Percentiles rank a stretch among this genome's conserved stretches.
Conservation (phyloP, 768 basidiomycete species). For the Zangia roseola region DNA sequence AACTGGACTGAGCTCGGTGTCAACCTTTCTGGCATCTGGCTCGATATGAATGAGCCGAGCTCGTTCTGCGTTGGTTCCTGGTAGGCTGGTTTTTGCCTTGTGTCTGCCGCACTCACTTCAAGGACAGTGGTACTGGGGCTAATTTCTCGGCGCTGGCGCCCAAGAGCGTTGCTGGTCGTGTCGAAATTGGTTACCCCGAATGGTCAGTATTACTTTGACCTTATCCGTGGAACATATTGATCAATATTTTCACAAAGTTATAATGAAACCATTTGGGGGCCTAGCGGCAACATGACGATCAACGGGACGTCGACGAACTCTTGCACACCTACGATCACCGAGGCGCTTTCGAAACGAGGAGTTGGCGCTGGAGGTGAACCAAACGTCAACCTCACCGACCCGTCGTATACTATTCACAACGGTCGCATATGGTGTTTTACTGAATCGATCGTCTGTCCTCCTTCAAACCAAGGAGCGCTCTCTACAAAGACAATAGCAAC, state of each 20-base stretch:
- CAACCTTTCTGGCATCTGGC: conserved; percentile 61
- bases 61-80: conserved; percentile 64
- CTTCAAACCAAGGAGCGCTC: conserved; percentile 50
- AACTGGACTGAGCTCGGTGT: conserved; percentile 54
- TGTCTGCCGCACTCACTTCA: not conserved
- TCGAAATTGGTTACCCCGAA: conserved; percentile 62
- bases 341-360: conserved; percentile 39
- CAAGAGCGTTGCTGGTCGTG: conserved; percentile 49
- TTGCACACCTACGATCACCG: conserved; percentile 19
- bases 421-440: conserved; percentile 40
- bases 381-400: conserved; percentile 51
- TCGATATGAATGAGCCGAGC: conserved; percentile 67
- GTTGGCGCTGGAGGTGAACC: conserved; percentile 49
- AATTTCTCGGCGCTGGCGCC: conserved; percentile 58
- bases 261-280: conserved; percentile 57
- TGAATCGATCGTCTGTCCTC: too few relatives aligned
- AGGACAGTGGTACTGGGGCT: conserved; percentile 44
- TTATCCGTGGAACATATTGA: not conserved
- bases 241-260: conserved; percentile 42
- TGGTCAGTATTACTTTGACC: conserved; percentile 48
- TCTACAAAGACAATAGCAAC: conserved; percentile 58
- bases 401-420: conserved; percentile 73
- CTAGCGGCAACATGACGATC: conserved; percentile 73
- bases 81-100: conserved; percentile 20
- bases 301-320: conserved; percentile 60